Evolutionary conservation across 2,329 filamentous ascomycete genomes (phyloP).

Genomic region (Aspergillus costaricaensis): DNA sequence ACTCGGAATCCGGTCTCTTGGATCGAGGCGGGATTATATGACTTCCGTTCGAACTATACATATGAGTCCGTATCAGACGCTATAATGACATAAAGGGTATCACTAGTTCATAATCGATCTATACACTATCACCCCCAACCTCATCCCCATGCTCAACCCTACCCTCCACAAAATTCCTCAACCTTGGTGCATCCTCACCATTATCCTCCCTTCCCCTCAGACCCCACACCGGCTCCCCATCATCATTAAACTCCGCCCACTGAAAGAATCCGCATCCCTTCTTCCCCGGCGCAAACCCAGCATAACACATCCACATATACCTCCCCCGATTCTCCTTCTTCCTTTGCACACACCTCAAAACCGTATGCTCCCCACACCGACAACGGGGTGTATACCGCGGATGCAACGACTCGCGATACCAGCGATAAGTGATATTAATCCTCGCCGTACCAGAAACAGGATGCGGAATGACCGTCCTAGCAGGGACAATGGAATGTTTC

Average conservation of each 20-base stretch:
- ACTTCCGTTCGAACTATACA: not conserved
- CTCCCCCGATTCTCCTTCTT: conserved; percentile 73
- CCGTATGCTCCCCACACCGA: conserved; percentile 67
- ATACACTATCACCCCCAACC: not conserved
- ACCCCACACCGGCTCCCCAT: conserved; percentile 74
- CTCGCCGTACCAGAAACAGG: conserved; percentile 75
- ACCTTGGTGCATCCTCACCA: conserved; percentile 24
- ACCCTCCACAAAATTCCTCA: conserved; percentile 29
- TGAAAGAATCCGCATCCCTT: conserved; percentile 74
- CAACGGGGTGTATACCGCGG: conserved; percentile 78
- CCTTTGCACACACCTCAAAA: conserved; percentile 75
- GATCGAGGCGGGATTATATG: too few species aligned
- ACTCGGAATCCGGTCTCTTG: too few species aligned
- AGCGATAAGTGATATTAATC: conserved; percentile 92
- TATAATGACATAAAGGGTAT: not conserved
- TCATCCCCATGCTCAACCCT: not conserved
- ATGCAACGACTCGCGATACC: conserved; percentile 76
- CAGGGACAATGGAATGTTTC: conserved; percentile 84
- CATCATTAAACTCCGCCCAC: conserved; percentile 84
- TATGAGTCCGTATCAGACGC: not conserved
- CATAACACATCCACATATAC: conserved; percentile 95
- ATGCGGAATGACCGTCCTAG: conserved; percentile 77
- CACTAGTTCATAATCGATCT: not conserved
- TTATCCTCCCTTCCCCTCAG: conserved; percentile 18
- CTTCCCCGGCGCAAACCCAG: conserved; percentile 50